Conservation (phyloP, 2,329 filamentous ascomycete genomes). For the Aspergillus sp. region DNA sequence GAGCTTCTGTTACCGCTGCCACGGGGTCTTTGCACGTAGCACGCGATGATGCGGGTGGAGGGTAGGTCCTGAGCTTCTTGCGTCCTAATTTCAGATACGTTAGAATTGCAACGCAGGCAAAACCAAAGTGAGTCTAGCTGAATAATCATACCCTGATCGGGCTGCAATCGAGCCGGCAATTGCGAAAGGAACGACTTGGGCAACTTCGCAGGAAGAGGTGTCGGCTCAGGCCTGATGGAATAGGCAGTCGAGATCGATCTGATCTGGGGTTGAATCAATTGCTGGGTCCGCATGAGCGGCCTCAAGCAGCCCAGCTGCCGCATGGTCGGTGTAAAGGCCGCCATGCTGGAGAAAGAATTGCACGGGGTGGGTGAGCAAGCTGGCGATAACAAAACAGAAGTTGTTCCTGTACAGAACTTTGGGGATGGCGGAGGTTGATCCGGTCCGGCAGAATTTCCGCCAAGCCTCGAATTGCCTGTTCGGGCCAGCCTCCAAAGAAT, state of each 20-base stretch:
- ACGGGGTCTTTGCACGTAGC: conserved; percentile 57
- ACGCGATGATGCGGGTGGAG: conserved; percentile 35
- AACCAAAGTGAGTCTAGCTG: neutral
- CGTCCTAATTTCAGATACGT: conserved; percentile 21
- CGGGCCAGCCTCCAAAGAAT: conserved; percentile 11
- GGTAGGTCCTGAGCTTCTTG: conserved; percentile 52
- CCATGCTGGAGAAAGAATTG: conserved; percentile 43
- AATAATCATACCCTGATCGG: conserved; percentile 28
- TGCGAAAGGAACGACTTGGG: conserved; percentile 40
- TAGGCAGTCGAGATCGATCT: conserved; percentile 50
- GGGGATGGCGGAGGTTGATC: conserved; percentile 19
- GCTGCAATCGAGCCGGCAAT: conserved; percentile 34
- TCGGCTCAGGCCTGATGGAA: conserved; percentile 36
- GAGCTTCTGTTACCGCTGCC: conserved; percentile 59
- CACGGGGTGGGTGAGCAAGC: conserved; percentile 6
- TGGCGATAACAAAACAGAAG: conserved; percentile 3
- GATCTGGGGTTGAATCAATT: conserved; percentile 45
- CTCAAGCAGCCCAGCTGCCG: conserved; percentile 71
- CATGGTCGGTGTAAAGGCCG: conserved; percentile 50
- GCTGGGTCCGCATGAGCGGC: conserved; percentile 50
- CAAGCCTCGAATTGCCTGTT: conserved; percentile 26
- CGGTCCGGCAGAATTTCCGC: conserved; percentile 35
- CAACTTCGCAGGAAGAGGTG: conserved; percentile 37
- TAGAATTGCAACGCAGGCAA: neutral
- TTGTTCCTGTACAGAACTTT: conserved; percentile 5